These are phyloP conservation scores for Usnea hakonensis DNA, from an alignment of 495 filamentous ascomycete genomes.

Conservation along the genomic window DNA sequence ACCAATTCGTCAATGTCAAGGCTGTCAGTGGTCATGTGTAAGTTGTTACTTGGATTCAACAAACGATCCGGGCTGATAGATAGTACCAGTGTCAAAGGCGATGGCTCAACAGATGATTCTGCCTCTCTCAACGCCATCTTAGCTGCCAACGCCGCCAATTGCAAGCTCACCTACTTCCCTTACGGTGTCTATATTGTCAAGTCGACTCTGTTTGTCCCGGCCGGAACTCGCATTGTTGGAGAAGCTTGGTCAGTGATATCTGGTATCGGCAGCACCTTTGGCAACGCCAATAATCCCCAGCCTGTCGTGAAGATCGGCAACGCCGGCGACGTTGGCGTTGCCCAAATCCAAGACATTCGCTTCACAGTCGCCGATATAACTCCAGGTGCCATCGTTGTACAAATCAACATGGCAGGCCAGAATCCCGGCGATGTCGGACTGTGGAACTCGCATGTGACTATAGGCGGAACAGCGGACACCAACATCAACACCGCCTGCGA, in stretches of 20 bases:
- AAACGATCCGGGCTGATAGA: background rate
- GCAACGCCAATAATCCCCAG: slow-evolving; percentile 40
- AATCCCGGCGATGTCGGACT: slow-evolving; percentile 48
- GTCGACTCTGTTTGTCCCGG: slow-evolving; percentile 48
- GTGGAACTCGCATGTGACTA: slow-evolving; percentile 48
- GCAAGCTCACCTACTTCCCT: slow-evolving; percentile 54
- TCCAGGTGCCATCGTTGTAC: slow-evolving; percentile 43
- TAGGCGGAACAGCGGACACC: slow-evolving; percentile 44
- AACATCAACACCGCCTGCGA: slow-evolving; percentile 33
- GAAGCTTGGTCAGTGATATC: slow-evolving; percentile 47
- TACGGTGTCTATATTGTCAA: slow-evolving; percentile 53
- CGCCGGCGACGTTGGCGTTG: slow-evolving; percentile 46
- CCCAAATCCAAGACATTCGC: slow-evolving; percentile 52
- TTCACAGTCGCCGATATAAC: slow-evolving; percentile 45
- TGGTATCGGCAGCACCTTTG: slow-evolving; percentile 44
- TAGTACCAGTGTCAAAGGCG: slow-evolving; percentile 29
- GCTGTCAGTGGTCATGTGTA: slow-evolving; percentile 27
- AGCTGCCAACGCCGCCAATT: slow-evolving; percentile 36
- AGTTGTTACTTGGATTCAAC: background rate
- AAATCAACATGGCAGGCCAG: slow-evolving; percentile 45
- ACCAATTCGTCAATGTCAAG: slow-evolving; percentile 46
- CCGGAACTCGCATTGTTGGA: slow-evolving; percentile 47
- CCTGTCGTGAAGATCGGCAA: slow-evolving; percentile 53
- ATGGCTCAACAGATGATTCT: slow-evolving; percentile 40
- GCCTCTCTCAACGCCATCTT: slow-evolving; percentile 45